Base-by-base conservation (phyloP, 495 filamentous ascomycete species). In the Usnea hakonensis region DNA sequence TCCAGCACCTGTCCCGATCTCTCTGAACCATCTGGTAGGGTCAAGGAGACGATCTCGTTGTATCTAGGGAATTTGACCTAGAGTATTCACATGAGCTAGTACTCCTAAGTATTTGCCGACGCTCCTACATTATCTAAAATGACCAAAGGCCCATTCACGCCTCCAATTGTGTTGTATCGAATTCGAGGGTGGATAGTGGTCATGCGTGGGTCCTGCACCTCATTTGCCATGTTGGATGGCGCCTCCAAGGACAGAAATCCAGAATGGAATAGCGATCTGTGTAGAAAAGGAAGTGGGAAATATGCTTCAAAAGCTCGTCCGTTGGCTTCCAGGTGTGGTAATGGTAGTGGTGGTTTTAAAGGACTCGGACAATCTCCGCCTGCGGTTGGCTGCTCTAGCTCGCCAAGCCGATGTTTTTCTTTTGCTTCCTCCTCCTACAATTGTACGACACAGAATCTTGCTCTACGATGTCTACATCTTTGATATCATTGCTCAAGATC, bases 41-140 rank as follows among this genome's bases (percentile, higher is more conserved):
- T 97, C 68, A 99, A 73, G 65, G 89, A 90, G 55, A 99, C 95
- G 75, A 99, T 97, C 78, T 99, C 95, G 72, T 97, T 97, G 79
- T 90, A 98, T 68, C 87, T 81, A 58, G 94, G 94, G 75, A 90
- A 95, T 88, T 98, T 98, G 78, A 97, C 91, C 86, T 95, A 41
- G 9, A 43, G 30, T 17, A 65, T 11, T 35, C 41, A 21, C 17
- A 54, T 64, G 26, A 56, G 53, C 14, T 64, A 57, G 38, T 33
- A 43, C 5, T 32, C 21, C n/a, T 16, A 13, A 14, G 57, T 19
- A 3, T 13, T 9, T 26, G 33, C 60, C 30, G 28, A 2, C 7
- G 21, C 16, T 54, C 60, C 71, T 73, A 96, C 92, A 81, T 95
- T 91, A 71, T 97, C 95, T 55, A 99, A 82, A 73, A 99, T 90